Evolutionary conservation across 768 basidiomycete species (phyloP).

Genomic region (Termitomyces sp.): DNA sequence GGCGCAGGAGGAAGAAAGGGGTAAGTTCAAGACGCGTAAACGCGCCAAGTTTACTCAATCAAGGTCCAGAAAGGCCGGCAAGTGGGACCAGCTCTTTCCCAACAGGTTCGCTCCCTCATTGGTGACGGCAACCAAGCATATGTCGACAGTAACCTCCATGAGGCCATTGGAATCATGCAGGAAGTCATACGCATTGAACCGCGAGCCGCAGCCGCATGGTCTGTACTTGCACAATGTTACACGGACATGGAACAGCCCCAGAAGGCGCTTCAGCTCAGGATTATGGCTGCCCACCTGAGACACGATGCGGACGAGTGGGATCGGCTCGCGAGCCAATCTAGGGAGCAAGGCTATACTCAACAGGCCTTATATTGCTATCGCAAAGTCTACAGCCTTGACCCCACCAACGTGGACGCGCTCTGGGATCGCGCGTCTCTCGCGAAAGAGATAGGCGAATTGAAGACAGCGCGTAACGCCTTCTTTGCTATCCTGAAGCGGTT

Average conservation of each 20-base stretch:
- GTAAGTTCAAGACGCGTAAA: constrained; percentile 21
- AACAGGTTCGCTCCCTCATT: constrained; percentile 67
- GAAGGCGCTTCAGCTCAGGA: constrained; percentile 74
- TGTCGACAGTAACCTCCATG: constrained; percentile 57
- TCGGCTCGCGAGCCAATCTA: constrained; percentile 67
- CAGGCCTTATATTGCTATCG: constrained; percentile 91
- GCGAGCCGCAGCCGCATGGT: constrained; percentile 78
- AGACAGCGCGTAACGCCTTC: constrained; percentile 61
- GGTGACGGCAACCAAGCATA: constrained; percentile 88
- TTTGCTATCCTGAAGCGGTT: constrained; percentile 66
- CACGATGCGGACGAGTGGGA: constrained; percentile 89
- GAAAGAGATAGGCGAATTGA: constrained; percentile 65
- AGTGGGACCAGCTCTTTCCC: constrained; percentile 54
- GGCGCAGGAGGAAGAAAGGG: constrained; percentile 42
- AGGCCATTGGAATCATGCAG: constrained; percentile 76
- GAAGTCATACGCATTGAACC: constrained; percentile 95
- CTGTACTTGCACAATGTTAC: constrained; percentile 81
- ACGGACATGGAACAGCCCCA: constrained; percentile 62
- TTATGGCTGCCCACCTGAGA: constrained; percentile 87
- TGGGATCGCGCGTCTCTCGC: constrained; percentile 88
- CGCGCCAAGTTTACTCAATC: not conserved
- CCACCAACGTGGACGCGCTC: constrained; percentile 75
- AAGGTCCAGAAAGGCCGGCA: constrained; percentile 34
- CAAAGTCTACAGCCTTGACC: constrained; percentile 75
- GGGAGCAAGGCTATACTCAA: constrained; percentile 67